Base-by-base conservation (phyloP, 768 basidiomycete species). In the Chalciporus pseudorubinellus region DNA sequence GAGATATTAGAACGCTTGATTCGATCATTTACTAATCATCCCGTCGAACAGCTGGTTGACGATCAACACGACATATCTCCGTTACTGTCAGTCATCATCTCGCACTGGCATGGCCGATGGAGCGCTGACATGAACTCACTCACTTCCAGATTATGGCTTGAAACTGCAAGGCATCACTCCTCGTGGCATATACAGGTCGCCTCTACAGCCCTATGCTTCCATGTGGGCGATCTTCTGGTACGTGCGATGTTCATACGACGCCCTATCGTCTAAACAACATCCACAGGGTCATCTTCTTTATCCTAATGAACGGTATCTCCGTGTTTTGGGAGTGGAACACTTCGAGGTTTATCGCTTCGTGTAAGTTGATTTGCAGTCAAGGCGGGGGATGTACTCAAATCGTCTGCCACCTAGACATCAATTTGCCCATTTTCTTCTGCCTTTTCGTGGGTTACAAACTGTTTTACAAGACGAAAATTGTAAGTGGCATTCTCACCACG, bases 1-100 rank as follows among this genome's bases (percentile, higher is more conserved):
- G 34, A 49, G 16, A 31, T 48, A 9, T 40, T 34, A 24, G n/a
- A 33, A 42, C 14, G 20, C 5, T 43, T 70, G 49, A 13, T 70
- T 16, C 6, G 81, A n/a, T 36, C n/a, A 0, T 82, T 80, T 59
- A n/a, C n/a, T 14, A 8, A n/a, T 28, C 76, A 80, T 39, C 89
- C 85, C 69, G 83, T 73, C 31, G 24, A 46, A 77, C 71, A 72
- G 78, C 42, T 89, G 87, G 87, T 74, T 76, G 53, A 64, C 78
- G 31, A 82, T 88, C 66, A 85, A 85, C 65, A 50, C 87, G 24
- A 88, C 88, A 14, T 92, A 86, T 70, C 61, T 88, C 48, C 80
- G 71, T 68, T 91, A 86, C 75, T 79, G 84, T 83, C 55, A 56
- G 83, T 73, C 13, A 0, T 16, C 1, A 19, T n/a, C n/a, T n/a